Evolutionary conservation across 2,329 filamentous ascomycete species (phyloP).

Genomic region (Penicillium verrucosum): DNA sequence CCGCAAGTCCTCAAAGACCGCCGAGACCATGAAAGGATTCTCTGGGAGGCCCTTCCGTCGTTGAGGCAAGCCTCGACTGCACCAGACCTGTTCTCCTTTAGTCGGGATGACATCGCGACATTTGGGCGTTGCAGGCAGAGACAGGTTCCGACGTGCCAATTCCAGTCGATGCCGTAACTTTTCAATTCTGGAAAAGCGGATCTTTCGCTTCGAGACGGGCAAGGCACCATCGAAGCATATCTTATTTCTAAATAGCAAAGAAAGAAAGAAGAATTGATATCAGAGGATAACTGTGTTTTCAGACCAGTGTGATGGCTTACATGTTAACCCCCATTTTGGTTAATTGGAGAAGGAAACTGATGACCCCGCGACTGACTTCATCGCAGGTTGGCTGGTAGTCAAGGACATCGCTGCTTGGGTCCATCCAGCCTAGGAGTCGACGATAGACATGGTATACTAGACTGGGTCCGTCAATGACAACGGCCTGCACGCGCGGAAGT

Average conservation of each 20-base stretch:
- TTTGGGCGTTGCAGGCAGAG: neutral
- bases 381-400: conserved; percentile 59
- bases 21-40: conserved; percentile 71
- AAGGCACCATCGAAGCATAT: conserved; percentile 87
- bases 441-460: conserved; percentile 71
- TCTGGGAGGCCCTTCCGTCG: conserved; percentile 45
- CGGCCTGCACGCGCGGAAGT: conserved; percentile 24
- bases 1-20: conserved; percentile 67
- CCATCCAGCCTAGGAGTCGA: conserved; percentile 48
- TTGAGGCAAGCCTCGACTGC: conserved; percentile 23
- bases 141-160: conserved; percentile 39
- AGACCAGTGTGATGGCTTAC: conserved; percentile 47
- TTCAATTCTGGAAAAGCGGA: conserved; percentile 60
- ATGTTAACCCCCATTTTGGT: conserved; percentile 55
- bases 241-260: conserved; percentile 50
- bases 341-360: conserved; percentile 63
- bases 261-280: neutral
- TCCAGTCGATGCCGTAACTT: conserved; percentile 57
- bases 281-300: neutral
- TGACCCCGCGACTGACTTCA: conserved; percentile 58
- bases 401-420: conserved; percentile 45
- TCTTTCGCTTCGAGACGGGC: conserved; percentile 62
- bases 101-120: conserved; percentile 16
- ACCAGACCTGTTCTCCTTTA: conserved; percentile 26
- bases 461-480: conserved; percentile 73